A percentile compares a stretch with the other conserved stretches of the same genome.
These are phyloP conservation scores for Metschnikowia lunata DNA, from an alignment of 805 yeast genomes.

Conservation along the genomic window DNA sequence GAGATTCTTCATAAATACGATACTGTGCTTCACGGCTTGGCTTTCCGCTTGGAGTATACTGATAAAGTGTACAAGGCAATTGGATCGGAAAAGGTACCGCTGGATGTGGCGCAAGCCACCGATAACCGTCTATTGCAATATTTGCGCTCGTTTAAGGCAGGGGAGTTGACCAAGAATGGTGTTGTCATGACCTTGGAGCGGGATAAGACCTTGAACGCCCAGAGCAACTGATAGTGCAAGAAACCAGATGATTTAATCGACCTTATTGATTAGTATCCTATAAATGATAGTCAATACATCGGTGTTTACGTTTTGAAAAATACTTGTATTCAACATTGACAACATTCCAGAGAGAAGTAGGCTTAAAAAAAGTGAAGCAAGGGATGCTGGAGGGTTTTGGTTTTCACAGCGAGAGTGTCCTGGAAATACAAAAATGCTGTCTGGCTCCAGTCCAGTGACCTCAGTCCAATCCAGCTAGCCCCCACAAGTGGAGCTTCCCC, in stretches of 20 bases:
- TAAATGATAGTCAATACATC: not conserved
- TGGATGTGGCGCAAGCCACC: slow-evolving; percentile 3
- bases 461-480: too few relatives aligned
- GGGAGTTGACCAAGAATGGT: slow-evolving; percentile 6
- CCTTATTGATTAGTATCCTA: not conserved
- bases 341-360: too few relatives aligned
- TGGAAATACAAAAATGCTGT: too few relatives aligned
- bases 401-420: too few relatives aligned
- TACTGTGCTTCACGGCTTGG: slow-evolving; percentile 9
- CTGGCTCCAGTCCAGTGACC: too few relatives aligned
- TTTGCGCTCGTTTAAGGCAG: slow-evolving; percentile 5
- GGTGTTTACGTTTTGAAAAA: not conserved
- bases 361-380: too few relatives aligned
- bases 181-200: slow-evolving; percentile 11
- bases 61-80: slow-evolving; percentile 8
- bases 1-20: slow-evolving; percentile 10
- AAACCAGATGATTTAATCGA: not conserved
- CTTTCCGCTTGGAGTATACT: slow-evolving; percentile 7
- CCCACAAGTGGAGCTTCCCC: too few relatives aligned
- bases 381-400: too few relatives aligned
- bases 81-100: not conserved
- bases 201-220: slow-evolving; percentile 8
- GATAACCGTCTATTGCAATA: slow-evolving; percentile 4
- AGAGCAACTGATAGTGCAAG: not conserved
- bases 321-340: not conserved